phyloP scores from a whole-genome alignment of 768 basidiomycete genomes.

The Leccinum boreale region DNA sequence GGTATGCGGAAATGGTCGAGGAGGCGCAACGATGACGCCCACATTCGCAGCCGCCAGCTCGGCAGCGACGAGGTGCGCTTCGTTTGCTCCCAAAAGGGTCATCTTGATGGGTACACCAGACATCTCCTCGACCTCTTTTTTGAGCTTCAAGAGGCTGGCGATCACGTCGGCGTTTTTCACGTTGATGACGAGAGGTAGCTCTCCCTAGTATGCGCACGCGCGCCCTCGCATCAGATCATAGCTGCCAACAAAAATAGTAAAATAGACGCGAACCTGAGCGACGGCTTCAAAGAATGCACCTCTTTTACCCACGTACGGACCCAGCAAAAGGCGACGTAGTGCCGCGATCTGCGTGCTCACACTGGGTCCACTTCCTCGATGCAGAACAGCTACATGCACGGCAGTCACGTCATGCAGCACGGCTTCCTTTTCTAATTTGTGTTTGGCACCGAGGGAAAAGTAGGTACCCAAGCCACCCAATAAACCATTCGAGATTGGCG shows the following conservation, averaged over 20 bases:
- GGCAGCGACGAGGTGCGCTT: conserved; percentile 46
- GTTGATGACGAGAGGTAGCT: conserved; percentile 60
- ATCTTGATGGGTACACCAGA: conserved; percentile 33
- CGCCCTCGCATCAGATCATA: conserved; percentile 5
- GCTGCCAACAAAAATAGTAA: not conserved
- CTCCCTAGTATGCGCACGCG: conserved; percentile 38
- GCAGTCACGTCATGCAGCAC: conserved; percentile 65
- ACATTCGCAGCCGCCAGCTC: conserved; percentile 54
- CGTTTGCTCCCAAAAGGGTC: conserved; percentile 58
- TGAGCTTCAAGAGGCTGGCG: conserved; percentile 61
- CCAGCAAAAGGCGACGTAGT: conserved; percentile 46
- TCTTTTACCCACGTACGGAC: conserved; percentile 22
- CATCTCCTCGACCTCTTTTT: conserved; percentile 46
- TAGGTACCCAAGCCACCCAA: conserved; percentile 60
- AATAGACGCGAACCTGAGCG: conserved; percentile 33
- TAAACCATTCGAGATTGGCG: conserved; percentile 55
- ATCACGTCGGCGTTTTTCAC: conserved; percentile 77
- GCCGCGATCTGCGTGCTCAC: conserved; percentile 63
- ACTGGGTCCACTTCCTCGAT: conserved; percentile 34
- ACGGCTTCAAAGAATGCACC: conserved; percentile 36
- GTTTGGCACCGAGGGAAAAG: conserved; percentile 55
- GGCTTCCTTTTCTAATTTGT: conserved; percentile 59
- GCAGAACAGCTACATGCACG: conserved; percentile 53
- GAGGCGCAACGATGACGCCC: conserved; percentile 65
- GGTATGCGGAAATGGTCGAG: conserved; percentile 57